Base-by-base conservation (phyloP, 108 stramenopile species). In the Craspedostauros australis region DNA sequence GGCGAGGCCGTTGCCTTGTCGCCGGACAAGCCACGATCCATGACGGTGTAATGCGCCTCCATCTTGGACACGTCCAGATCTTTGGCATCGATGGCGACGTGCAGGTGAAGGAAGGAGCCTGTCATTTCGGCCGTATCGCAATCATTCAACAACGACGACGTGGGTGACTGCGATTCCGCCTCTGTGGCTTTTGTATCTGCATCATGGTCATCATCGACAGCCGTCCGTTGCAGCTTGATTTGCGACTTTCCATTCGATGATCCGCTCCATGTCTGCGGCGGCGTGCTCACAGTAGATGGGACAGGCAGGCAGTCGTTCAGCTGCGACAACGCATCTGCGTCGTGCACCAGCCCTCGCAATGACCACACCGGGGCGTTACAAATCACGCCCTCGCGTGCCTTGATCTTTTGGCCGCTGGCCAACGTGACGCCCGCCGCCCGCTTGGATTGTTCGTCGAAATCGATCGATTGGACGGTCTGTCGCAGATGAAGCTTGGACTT, bases 1-100 rank as follows among this genome's bases (percentile, higher is more conserved):
- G 15, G 2, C 25, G 2, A 26, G 40, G n/a, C n/a, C n/a, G n/a
- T n/a, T n/a, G n/a, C n/a, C 1, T 29, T 40, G 32, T 81, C 73
- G 15, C 85, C 87, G 20, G 57, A 66, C 16, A 91, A 60, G 8
- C 80, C 80, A 34, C 85, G 72, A 44, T 93, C 90, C 83, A 87
- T 87, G 7, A 96, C 89, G 6, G 95, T 94, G 55, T 96, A 93
- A 57, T 96, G 95, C 5, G 88, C 84, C 52, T 92, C 80, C 61
- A 95, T 56, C 18, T 48, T 43, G 19, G 55, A 27, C 5, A 80
- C 54, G 38, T 91, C 80, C 5, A 95, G 54, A 5, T 82, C 84
- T 25, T 31, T 73, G 11, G 83, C 76, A 61, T 93, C 59, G 24
- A 95, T 75, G 26, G 89, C 94, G 22, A 95, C 67, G 52, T 95